A percentile compares a stretch with the other conserved stretches of the same genome.
phyloP scores from a whole-genome alignment of 371 early-diverging fungal species.

The Mucor sp. region DNA sequence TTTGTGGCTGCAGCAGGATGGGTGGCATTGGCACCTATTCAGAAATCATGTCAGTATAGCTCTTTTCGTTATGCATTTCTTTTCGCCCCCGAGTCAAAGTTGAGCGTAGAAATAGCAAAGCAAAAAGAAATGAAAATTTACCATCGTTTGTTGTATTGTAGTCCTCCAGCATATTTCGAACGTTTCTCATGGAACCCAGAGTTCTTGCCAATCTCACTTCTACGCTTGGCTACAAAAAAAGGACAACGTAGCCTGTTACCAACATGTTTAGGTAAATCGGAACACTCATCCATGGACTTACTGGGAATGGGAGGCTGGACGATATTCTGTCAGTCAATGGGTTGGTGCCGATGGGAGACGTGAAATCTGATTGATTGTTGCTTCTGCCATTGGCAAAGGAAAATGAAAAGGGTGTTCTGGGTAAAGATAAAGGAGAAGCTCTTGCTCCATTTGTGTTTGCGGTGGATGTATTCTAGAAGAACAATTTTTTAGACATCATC shows the following conservation, averaged over 20 bases:
- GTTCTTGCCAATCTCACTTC: constrained; percentile 50
- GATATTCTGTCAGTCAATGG: constrained; percentile 14
- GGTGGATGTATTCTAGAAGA: background rate
- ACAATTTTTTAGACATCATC: background rate
- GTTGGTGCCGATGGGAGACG: constrained; percentile 9
- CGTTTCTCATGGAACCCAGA: constrained; percentile 47
- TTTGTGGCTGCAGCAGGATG: background rate
- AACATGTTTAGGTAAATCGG: background rate
- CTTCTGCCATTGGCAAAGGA: constrained; percentile 12
- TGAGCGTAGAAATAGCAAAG: background rate
- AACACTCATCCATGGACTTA: constrained; percentile 6
- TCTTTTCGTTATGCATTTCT: background rate
- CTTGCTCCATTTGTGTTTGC: background rate
- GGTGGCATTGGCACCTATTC: background rate
- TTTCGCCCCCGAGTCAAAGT: background rate
- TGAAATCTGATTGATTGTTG: constrained; percentile 8
- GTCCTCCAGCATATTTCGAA: constrained; percentile 41
- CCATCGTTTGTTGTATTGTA: constrained; percentile 11
- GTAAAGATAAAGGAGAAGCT: background rate
- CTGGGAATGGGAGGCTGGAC: constrained; percentile 37
- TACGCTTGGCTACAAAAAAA: constrained; percentile 34
- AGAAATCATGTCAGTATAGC: background rate
- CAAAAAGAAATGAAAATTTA: background rate
- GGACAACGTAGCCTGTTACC: background rate
- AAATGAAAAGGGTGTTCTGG: constrained; percentile 18